Percentiles rank a stretch among this genome's conserved stretches.
phyloP scores from a whole-genome alignment of 2,329 filamentous ascomycete species.

The Aureobasidium namibiae region DNA sequence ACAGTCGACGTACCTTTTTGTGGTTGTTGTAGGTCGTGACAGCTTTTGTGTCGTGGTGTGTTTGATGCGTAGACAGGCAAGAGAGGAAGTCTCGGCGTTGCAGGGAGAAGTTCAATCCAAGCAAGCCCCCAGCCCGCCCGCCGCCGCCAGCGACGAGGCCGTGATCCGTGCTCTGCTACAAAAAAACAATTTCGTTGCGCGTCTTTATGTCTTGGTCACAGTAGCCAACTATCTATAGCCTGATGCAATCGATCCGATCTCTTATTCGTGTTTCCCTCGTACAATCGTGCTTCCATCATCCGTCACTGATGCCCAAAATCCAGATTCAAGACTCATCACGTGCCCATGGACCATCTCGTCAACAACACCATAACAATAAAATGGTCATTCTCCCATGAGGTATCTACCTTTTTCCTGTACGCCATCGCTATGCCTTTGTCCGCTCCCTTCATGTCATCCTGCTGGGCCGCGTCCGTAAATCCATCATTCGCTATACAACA shows the following conservation, averaged over 20 bases:
- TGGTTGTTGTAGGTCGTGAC: slow-evolving; percentile 1
- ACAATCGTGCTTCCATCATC: not conserved
- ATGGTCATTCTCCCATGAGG: slow-evolving; percentile 1
- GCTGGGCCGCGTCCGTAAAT: not conserved
- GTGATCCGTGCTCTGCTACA: too few relatives aligned
- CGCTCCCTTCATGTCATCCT: not conserved
- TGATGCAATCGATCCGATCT: not conserved
- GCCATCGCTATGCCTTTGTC: slow-evolving; percentile 11
- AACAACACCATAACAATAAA: not conserved
- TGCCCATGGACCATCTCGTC: not conserved
- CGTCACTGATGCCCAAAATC: too few relatives aligned
- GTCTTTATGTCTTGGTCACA: slow-evolving; percentile 1
- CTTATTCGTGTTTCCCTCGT: not conserved
- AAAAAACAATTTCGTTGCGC: slow-evolving; percentile 3
- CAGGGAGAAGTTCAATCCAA: slow-evolving; percentile 1
- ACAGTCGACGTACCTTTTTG: not conserved
- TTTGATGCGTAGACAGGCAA: slow-evolving; percentile 5
- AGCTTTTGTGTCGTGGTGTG: not conserved
- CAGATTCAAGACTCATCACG: too few relatives aligned
- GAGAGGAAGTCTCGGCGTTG: slow-evolving; percentile 1
- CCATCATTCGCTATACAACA: slow-evolving; percentile 8
- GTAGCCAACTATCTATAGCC: not conserved
- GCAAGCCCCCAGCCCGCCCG: not conserved
- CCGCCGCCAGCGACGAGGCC: not conserved
- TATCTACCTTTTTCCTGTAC: slow-evolving; percentile 4